Evolutionary conservation across 306 rosid species (phyloP).

Genomic region (Luffa aegyptiaca): DNA sequence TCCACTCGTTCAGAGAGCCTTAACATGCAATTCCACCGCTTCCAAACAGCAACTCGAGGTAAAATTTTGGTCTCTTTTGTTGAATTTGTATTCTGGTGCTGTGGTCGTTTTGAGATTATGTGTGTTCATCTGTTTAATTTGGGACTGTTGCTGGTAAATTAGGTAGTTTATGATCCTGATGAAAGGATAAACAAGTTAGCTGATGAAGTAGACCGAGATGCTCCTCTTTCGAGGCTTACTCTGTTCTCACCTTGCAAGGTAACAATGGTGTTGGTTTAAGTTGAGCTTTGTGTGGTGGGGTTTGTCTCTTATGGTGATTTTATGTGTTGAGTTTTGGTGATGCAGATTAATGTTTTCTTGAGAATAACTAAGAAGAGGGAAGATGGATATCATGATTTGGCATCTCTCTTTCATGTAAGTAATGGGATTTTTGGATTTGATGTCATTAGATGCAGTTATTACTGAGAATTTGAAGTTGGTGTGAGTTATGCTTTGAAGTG

Average conservation of each 20-base stretch:
- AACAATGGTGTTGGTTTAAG: conserved; percentile 11
- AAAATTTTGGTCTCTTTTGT: neutral
- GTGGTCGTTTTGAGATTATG: neutral
- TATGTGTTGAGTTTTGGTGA: conserved; percentile 5
- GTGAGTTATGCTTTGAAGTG: neutral
- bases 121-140: conserved; percentile 6
- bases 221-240: conserved; percentile 82
- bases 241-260: conserved; percentile 98
- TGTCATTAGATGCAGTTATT: neutral
- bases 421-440: conserved; percentile 9
- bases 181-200: conserved; percentile 75
- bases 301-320: conserved; percentile 4
- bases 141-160: conserved; percentile 21
- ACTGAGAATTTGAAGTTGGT: neutral
- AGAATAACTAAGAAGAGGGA: conserved; percentile 85
- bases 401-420: conserved; percentile 86
- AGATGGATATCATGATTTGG: conserved; percentile 98
- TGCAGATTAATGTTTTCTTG: conserved; percentile 75
- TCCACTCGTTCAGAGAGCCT: conserved; percentile 19
- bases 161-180: conserved; percentile 75
- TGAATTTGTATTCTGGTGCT: neutral
- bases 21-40: conserved; percentile 44
- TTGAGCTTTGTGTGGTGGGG: conserved; percentile 8
- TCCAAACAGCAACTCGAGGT: conserved; percentile 63
- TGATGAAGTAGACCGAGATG: conserved; percentile 52